phyloP scores from a whole-genome alignment of 2,329 filamentous ascomycete genomes.

The Acrocalymma vagum region DNA sequence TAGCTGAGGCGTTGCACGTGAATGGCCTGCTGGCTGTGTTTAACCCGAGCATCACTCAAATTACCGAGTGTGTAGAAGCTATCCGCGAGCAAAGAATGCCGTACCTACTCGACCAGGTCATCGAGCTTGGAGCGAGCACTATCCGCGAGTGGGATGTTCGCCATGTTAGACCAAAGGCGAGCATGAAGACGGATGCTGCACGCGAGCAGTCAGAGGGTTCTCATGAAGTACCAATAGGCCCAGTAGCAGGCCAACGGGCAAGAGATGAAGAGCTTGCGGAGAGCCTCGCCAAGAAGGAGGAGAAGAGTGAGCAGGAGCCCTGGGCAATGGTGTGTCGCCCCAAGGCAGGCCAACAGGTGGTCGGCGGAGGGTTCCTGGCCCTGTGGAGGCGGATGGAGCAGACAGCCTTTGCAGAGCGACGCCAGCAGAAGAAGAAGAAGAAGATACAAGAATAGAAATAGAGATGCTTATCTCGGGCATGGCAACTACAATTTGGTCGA shows the following conservation, averaged over 20 bases:
- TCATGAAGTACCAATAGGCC: slow-evolving; percentile 20
- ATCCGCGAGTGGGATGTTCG: slow-evolving; percentile 72
- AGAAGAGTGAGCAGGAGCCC: too few species aligned
- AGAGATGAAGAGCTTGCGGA: slow-evolving; percentile 39
- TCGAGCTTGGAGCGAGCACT: slow-evolving; percentile 65
- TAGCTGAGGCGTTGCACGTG: slow-evolving; percentile 67
- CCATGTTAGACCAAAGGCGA: slow-evolving; percentile 53
- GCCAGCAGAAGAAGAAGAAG: slow-evolving; percentile 10
- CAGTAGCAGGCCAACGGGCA: slow-evolving; percentile 28
- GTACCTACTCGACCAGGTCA: slow-evolving; percentile 65
- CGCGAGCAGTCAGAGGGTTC: slow-evolving; percentile 16
- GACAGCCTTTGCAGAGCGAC: too few species aligned
- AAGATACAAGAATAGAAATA: too few species aligned
- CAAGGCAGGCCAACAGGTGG: slow-evolving; percentile 43
- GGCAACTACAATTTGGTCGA: too few species aligned
- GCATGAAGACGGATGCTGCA: slow-evolving; percentile 19
- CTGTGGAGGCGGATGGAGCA: slow-evolving; percentile 46
- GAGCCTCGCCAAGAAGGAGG: slow-evolving; percentile 31
- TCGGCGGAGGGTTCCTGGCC: slow-evolving; percentile 48
- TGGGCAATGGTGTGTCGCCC: slow-evolving; percentile 49
- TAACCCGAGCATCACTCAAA: slow-evolving; percentile 80
- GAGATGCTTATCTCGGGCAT: too few species aligned
- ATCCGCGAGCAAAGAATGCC: slow-evolving; percentile 65
- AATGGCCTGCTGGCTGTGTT: slow-evolving; percentile 75
- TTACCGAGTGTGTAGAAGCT: slow-evolving; percentile 68